Evolutionary conservation across 805 yeast species (phyloP).

Genomic region (Metschnikowia shivogae): DNA sequence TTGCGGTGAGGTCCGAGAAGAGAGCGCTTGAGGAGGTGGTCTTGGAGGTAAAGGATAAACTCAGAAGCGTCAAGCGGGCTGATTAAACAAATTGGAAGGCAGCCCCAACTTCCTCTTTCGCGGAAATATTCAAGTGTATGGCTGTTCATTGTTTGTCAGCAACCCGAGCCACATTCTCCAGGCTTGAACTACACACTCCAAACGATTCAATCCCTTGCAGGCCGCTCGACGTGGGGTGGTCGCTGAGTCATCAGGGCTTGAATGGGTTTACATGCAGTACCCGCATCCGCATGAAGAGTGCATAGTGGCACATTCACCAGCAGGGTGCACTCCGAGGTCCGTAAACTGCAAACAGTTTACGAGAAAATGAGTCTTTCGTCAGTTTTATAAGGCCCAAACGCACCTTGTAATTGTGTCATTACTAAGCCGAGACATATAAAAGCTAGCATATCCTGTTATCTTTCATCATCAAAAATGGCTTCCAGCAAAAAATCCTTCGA

Average conservation of each 20-base stretch:
- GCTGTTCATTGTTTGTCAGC: no score
- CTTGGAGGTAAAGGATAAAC: slow-evolving; percentile 50
- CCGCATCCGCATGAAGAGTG: background rate
- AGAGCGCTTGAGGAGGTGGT: slow-evolving; percentile 75
- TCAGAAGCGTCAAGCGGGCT: slow-evolving; percentile 1
- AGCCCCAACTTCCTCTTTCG: no score
- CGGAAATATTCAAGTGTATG: no score
- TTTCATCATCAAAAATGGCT: background rate
- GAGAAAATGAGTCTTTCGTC: background rate
- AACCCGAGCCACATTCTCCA: no score
- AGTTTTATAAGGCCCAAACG: no score
- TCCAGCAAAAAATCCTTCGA: slow-evolving; percentile 11
- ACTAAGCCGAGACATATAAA: no score
- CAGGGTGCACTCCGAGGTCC: background rate
- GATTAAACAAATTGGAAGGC: background rate
- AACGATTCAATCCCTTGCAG: background rate
- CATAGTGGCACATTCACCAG: background rate
- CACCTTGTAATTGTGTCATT: no score
- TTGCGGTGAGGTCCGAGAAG: slow-evolving; percentile 77
- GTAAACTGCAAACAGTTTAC: background rate
- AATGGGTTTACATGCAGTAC: background rate
- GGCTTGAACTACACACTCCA: background rate
- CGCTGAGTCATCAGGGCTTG: background rate
- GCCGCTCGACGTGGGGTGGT: background rate
- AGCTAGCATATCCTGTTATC: no score